Evolutionary conservation across 2,329 filamentous ascomycete species (phyloP).

Genomic region (Ploettnerulaceae sp.): DNA sequence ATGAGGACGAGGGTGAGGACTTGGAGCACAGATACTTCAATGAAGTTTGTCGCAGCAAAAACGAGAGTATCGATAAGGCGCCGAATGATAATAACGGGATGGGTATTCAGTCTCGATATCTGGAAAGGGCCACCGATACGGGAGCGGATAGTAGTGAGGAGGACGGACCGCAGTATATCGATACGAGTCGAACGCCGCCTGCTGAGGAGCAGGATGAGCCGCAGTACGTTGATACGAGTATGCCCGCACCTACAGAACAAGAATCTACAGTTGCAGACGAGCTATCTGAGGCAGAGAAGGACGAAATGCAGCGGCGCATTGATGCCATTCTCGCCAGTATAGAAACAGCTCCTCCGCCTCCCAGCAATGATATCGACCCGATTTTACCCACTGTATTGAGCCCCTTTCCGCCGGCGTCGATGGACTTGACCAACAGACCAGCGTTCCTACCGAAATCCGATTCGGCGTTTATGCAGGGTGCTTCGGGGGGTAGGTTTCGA

Average conservation of each 20-base stretch:
- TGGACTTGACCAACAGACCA: constrained; percentile 14
- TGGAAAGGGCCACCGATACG: neutral
- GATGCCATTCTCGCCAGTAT: constrained; percentile 26
- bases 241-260: neutral
- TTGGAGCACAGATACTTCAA: too few species aligned
- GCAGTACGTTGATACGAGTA: constrained; percentile 10
- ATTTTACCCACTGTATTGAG: neutral
- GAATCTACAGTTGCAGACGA: constrained; percentile 18
- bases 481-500: constrained; percentile 6
- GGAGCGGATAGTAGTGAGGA: constrained; percentile 25
- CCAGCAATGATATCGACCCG: neutral
- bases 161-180: constrained; percentile 21
- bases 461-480: constrained; percentile 20
- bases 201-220: constrained; percentile 11
- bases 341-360: constrained; percentile 10
- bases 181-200: constrained; percentile 31
- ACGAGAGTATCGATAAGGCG: neutral
- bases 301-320: constrained; percentile 27
- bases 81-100: neutral
- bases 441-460: neutral
- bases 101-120: too few species aligned
- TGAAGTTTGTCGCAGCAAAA: too few species aligned
- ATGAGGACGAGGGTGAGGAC: constrained; percentile 17
- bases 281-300: constrained; percentile 13
- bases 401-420: constrained; percentile 1